Conservation (phyloP, 495 filamentous ascomycete genomes). For the Aspergillus mulundensis region DNA sequence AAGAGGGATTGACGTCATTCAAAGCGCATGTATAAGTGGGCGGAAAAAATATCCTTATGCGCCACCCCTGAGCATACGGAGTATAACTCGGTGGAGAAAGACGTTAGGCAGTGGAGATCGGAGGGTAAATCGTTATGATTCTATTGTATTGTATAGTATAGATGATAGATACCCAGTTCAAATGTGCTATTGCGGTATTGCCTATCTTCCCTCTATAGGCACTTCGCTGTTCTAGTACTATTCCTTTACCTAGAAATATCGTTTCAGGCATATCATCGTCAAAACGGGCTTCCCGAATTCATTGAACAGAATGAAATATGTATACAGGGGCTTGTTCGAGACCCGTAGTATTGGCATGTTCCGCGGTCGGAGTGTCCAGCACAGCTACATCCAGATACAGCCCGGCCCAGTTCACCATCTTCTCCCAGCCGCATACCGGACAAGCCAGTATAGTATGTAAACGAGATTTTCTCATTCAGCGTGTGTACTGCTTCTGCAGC, state of each 20-base stretch:
- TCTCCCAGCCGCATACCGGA: neutral
- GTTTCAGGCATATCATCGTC: neutral
- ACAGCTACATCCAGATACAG: neutral
- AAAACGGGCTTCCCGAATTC: neutral
- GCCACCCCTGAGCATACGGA: neutral
- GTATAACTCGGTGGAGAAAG: neutral
- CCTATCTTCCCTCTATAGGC: neutral
- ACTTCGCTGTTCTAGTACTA: neutral
- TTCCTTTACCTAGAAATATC: neutral
- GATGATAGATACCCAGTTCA: neutral
- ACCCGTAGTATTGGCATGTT: neutral
- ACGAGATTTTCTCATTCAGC: neutral
- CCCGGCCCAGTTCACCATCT: neutral
- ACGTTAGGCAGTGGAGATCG: neutral
- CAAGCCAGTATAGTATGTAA: neutral
- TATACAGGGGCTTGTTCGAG: neutral
- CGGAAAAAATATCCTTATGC: neutral
- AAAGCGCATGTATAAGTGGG: neutral
- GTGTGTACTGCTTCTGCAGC: constrained; percentile 63
- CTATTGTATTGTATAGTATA: neutral
- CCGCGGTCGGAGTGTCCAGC: neutral
- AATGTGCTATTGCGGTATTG: neutral
- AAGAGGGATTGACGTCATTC: neutral
- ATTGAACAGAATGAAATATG: neutral
- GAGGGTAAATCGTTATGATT: neutral